Percentiles rank a stretch among this genome's conserved stretches.
These are phyloP conservation scores for Peterozyma toletana DNA, from an alignment of 805 yeast species.

Conservation along the genomic window DNA sequence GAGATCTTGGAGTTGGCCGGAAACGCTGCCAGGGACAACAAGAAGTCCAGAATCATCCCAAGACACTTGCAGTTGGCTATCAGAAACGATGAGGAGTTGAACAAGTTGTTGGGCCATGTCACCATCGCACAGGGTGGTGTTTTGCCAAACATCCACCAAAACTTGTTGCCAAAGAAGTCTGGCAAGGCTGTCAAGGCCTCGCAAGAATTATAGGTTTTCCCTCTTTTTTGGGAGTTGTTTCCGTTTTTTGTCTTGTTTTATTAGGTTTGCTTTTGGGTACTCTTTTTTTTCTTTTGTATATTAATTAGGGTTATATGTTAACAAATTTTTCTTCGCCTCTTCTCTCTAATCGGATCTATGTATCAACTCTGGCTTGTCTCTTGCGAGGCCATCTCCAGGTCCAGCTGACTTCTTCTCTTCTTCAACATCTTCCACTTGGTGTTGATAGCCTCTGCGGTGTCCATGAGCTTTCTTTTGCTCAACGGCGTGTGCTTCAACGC, in stretches of 20 bases:
- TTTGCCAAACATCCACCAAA: conserved; percentile 92
- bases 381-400: no score
- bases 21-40: conserved; percentile 97
- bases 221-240: no score
- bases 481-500: conserved; percentile 52
- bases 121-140: conserved; percentile 99
- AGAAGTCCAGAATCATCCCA: conserved; percentile 98
- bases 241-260: no score
- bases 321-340: no score
- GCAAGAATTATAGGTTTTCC: conserved; percentile 41
- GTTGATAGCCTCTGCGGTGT: conserved; percentile 64
- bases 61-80: conserved; percentile 98
- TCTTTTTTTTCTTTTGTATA: no score
- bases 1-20: conserved; percentile 98
- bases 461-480: conserved; percentile 47
- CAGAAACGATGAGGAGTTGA: conserved; percentile 98
- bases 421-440: conserved; percentile 47
- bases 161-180: conserved; percentile 65
- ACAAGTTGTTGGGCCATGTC: conserved; percentile 86
- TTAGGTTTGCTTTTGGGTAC: no score
- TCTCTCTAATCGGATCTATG: no score
- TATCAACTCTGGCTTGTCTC: no score
- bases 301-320: no score
- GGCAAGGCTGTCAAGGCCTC: conserved; percentile 44
- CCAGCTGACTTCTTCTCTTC: conserved; percentile 10